Percentiles rank a stretch among this genome's conserved stretches.
These are phyloP conservation scores for Acer negundo DNA, from an alignment of 345 rosid species.

Conservation along the genomic window DNA sequence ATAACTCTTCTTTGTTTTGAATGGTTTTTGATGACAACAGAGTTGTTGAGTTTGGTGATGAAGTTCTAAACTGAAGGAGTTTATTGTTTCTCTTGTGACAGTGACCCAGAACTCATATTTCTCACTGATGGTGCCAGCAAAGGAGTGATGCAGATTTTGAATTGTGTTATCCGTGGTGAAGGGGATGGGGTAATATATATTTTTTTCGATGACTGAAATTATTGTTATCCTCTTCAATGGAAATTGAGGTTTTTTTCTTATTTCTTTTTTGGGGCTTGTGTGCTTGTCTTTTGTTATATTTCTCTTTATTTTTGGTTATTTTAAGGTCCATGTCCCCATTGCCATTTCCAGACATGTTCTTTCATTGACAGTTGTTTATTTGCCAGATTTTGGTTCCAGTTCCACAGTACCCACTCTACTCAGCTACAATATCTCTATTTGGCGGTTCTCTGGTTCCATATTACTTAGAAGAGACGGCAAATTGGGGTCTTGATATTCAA, in stretches of 20 bases:
- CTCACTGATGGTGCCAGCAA: constrained; percentile 99
- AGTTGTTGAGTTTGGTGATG: constrained; percentile 2
- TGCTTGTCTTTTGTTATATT: constrained; percentile 5
- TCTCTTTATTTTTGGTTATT: background rate
- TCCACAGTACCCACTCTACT: constrained; percentile 98
- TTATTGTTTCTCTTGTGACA: constrained; percentile 38
- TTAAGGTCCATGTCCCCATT: constrained; percentile 6
- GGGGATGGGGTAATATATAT: constrained; percentile 79
- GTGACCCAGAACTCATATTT: constrained; percentile 93
- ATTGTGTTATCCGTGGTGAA: constrained; percentile 75
- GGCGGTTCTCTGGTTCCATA: constrained; percentile 98
- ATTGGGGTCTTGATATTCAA: constrained; percentile 93
- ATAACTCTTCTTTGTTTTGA: background rate
- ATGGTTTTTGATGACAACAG: background rate
- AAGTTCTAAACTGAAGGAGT: constrained; percentile 29
- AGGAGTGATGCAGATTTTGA: constrained; percentile 98
- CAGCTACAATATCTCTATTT: constrained; percentile 80
- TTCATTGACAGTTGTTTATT: constrained; percentile 12
- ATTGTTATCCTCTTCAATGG: background rate
- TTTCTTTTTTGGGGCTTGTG: background rate
- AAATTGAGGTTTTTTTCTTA: too few species aligned
- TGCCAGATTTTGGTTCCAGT: constrained; percentile 90
- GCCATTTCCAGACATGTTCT: constrained; percentile 1
- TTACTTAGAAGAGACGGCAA: constrained; percentile 89
- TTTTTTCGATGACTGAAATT: constrained; percentile 6